Evolutionary conservation across 1,139 yeast species (phyloP).

Genomic region (Suhomyces maxii): DNA sequence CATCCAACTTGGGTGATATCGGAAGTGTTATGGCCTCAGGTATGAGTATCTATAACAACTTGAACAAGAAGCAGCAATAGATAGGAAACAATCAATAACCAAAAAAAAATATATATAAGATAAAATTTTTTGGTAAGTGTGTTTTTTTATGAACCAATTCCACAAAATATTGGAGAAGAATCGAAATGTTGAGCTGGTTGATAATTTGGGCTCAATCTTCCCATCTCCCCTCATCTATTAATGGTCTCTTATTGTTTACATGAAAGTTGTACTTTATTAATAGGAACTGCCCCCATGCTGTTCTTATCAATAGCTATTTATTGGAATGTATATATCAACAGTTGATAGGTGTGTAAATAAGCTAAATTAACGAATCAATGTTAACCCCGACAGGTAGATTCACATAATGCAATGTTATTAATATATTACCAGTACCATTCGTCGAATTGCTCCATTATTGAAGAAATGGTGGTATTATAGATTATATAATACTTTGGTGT

Average conservation of each 20-base stretch:
- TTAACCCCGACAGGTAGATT: neutral
- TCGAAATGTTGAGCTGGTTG: neutral
- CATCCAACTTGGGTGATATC: slow-evolving; percentile 73
- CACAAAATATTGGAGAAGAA: too few species aligned
- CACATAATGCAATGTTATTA: neutral
- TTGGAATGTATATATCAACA: slow-evolving; percentile 3
- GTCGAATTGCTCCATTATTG: too few species aligned
- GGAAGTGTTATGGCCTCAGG: slow-evolving; percentile 78
- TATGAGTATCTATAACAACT: slow-evolving; percentile 64
- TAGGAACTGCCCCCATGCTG: too few species aligned
- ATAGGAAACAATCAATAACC: neutral
- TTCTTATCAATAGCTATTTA: neutral
- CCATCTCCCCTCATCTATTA: too few species aligned
- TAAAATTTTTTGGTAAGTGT: too few species aligned
- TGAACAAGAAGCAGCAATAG: slow-evolving; percentile 23
- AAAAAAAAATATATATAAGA: neutral
- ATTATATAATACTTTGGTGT: too few species aligned
- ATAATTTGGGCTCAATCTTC: neutral
- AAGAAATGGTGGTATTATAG: too few species aligned
- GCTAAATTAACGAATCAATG: neutral
- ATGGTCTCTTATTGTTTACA: too few species aligned
- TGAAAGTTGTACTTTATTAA: too few species aligned
- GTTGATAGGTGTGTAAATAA: neutral
- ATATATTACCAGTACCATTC: too few species aligned
- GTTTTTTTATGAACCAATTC: too few species aligned